Percentiles rank a stretch among this genome's conserved stretches.
Conservation (phyloP, 2,329 filamentous ascomycete genomes). For the Mycosphaerelloides madeirae region DNA sequence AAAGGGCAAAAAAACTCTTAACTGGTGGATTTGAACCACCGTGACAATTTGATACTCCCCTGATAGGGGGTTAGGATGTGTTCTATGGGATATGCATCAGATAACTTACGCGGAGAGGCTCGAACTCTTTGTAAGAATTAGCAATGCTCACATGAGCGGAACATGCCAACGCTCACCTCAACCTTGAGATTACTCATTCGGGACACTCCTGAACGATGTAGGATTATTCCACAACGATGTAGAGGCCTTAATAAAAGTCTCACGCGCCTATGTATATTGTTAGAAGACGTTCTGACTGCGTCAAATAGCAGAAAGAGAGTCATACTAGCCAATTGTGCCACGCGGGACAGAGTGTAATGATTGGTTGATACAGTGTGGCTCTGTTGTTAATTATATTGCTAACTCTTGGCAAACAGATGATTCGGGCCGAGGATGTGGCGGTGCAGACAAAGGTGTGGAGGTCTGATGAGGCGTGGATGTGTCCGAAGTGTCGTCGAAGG, state of each 20-base stretch:
- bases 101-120: slow-evolving; percentile 5
- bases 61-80: too few relatives aligned
- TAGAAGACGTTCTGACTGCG: too few relatives aligned
- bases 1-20: slow-evolving; percentile 1
- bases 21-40: slow-evolving; percentile 2
- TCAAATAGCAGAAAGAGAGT: too few relatives aligned
- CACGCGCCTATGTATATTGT: slow-evolving; percentile 30
- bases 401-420: background rate
- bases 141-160: background rate
- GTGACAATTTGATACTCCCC: too few relatives aligned
- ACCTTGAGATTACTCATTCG: slow-evolving; percentile 30
- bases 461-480: background rate
- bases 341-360: slow-evolving; percentile 21
- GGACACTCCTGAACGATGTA: too few relatives aligned
- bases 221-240: background rate
- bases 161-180: slow-evolving; percentile 26
- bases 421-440: background rate
- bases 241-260: slow-evolving; percentile 29
- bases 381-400: background rate
- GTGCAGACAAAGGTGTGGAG: background rate
- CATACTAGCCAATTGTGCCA: slow-evolving; percentile 34
- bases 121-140: background rate
- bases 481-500: too few relatives aligned
- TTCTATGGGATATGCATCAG: too few relatives aligned
- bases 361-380: slow-evolving; percentile 1